Evolutionary conservation across 2,329 filamentous ascomycete genomes (phyloP).

Genomic region (Chaetomiaceae sp.): DNA sequence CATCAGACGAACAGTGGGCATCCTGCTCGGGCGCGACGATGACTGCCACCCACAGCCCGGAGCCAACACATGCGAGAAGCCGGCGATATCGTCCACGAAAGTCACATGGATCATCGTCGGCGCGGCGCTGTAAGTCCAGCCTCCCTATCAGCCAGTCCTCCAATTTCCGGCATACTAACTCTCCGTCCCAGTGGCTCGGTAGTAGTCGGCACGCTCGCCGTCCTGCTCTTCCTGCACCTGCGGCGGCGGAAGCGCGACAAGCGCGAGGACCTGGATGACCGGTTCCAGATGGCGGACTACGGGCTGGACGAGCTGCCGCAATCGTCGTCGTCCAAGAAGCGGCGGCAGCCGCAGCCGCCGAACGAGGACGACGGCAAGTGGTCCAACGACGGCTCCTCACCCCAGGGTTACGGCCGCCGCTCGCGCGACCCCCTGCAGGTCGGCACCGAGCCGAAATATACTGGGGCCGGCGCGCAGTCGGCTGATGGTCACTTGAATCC

Average conservation of each 20-base stretch:
- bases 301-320: slow-evolving; percentile 20
- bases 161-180: not conserved
- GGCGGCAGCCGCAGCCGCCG: no score
- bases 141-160: not conserved
- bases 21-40: slow-evolving; percentile 17
- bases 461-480: not conserved
- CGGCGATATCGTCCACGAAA: slow-evolving; percentile 13
- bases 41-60: slow-evolving; percentile 11
- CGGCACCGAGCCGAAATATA: slow-evolving; percentile 12
- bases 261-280: slow-evolving; percentile 20
- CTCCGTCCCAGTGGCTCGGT: slow-evolving; percentile 13
- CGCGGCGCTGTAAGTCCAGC: slow-evolving; percentile 15
- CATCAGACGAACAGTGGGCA: slow-evolving; percentile 11
- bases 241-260: slow-evolving; percentile 17
- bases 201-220: slow-evolving; percentile 8
- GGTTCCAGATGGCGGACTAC: slow-evolving; percentile 21
- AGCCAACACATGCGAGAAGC: slow-evolving; percentile 22
- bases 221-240: slow-evolving; percentile 20
- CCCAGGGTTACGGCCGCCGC: slow-evolving; percentile 9
- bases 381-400: slow-evolving; percentile 9
- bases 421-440: slow-evolving; percentile 14
- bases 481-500: slow-evolving; percentile 14
- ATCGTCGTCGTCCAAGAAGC: slow-evolving; percentile 1
- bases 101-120: slow-evolving; percentile 23
- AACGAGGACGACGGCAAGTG: slow-evolving; percentile 8